phyloP scores from a whole-genome alignment of 2,329 filamentous ascomycete genomes.

The Colletotrichum destructivum region DNA sequence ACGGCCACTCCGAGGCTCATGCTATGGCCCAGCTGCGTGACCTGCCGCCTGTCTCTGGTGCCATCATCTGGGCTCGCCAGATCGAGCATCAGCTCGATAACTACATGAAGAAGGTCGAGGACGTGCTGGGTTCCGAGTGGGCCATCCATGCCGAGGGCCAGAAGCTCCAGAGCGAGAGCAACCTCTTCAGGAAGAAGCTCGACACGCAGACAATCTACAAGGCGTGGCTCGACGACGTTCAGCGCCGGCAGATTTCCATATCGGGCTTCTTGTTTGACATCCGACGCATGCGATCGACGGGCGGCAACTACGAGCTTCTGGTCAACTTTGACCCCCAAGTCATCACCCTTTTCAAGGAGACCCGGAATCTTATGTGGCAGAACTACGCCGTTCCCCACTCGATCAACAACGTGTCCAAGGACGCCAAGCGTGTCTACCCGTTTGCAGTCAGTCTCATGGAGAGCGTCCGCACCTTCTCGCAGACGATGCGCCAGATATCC shows the following conservation, averaged over 20 bases:
- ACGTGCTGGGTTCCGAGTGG: slow-evolving; percentile 96
- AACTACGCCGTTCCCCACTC: slow-evolving; percentile 95
- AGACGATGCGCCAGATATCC: slow-evolving; percentile 87
- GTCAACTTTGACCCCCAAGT: slow-evolving; percentile 99
- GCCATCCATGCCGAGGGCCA: slow-evolving; percentile 94
- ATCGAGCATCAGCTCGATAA: slow-evolving; percentile 96
- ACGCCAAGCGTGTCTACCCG: slow-evolving; percentile 98
- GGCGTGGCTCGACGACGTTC: slow-evolving; percentile 93
- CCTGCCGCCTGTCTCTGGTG: slow-evolving; percentile 93
- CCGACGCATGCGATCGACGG: slow-evolving; percentile 87
- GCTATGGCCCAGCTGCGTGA: slow-evolving; percentile 98
- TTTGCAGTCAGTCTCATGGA: slow-evolving; percentile 99
- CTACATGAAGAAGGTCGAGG: slow-evolving; percentile 99
- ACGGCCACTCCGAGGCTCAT: slow-evolving; percentile 97
- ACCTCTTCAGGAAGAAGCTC: slow-evolving; percentile 95
- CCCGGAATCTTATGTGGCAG: slow-evolving; percentile 94
- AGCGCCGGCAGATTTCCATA: slow-evolving; percentile 90
- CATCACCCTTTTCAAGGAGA: slow-evolving; percentile 98
- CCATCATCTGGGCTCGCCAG: slow-evolving; percentile 97
- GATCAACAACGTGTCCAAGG: slow-evolving; percentile 96
- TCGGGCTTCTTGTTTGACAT: slow-evolving; percentile 94
- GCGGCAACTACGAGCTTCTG: slow-evolving; percentile 87
- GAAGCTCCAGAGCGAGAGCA: slow-evolving; percentile 91
- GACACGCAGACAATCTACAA: slow-evolving; percentile 95
- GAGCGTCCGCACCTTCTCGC: slow-evolving; percentile 92